phyloP scores from a whole-genome alignment of 371 early-diverging fungal genomes.

The Nematocida parisii region DNA sequence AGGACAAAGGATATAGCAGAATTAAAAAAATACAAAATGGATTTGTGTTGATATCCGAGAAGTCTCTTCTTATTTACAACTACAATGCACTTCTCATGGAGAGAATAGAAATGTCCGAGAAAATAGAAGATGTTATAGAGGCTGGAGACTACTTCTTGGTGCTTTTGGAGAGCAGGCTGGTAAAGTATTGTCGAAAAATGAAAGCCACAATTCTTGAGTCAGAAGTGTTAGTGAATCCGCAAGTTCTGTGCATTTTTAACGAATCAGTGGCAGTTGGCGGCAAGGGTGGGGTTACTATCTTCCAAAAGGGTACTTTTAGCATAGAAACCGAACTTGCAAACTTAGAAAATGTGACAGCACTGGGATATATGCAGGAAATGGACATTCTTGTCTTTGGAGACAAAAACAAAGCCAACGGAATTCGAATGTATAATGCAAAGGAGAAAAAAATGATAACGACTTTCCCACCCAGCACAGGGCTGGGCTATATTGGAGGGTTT shows the following conservation, averaged over 20 bases:
- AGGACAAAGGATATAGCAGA: constrained; percentile 6
- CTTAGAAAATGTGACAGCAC: not conserved
- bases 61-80: constrained; percentile 1
- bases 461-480: constrained; percentile 20
- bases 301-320: constrained; percentile 1
- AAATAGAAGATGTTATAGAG: constrained; percentile 3
- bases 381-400: constrained; percentile 30
- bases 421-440: constrained; percentile 26
- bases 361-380: constrained; percentile 3
- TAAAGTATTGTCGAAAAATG: constrained; percentile 11
- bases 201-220: constrained; percentile 7
- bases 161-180: constrained; percentile 1
- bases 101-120: not conserved
- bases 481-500: constrained; percentile 23
- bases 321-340: constrained; percentile 14
- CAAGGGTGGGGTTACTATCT: not conserved
- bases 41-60: not conserved
- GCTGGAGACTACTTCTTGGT: not conserved
- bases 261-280: constrained; percentile 3
- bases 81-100: constrained; percentile 1
- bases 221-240: constrained; percentile 21
- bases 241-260: not conserved
- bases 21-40: constrained; percentile 1
- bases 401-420: constrained; percentile 22
- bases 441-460: constrained; percentile 21